phyloP scores from a whole-genome alignment of 441 rosid species.

The Erysimum cheiri region DNA sequence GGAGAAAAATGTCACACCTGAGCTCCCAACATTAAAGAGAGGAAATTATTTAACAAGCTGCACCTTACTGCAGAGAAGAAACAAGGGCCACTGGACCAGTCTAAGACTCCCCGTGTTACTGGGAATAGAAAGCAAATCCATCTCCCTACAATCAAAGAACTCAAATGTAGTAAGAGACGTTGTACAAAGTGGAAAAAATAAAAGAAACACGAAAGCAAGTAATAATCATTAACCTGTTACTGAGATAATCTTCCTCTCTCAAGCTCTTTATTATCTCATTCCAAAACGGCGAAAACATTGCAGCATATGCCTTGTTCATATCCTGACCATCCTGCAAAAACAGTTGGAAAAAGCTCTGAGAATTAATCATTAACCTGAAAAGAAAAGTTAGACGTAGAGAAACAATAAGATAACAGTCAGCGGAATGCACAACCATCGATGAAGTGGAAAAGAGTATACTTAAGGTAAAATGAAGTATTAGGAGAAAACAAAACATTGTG shows the following conservation, averaged over 20 bases:
- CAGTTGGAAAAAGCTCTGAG: slow-evolving; percentile 9
- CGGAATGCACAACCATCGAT: background rate
- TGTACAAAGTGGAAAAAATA: slow-evolving; percentile 24
- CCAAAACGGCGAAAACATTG: slow-evolving; percentile 98
- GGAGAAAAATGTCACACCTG: slow-evolving; percentile 33
- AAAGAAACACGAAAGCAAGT: slow-evolving; percentile 33
- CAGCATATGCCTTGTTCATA: slow-evolving; percentile 82
- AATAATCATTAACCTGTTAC: slow-evolving; percentile 70
- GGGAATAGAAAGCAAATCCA: slow-evolving; percentile 95
- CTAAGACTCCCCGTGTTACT: slow-evolving; percentile 93
- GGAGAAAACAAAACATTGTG: slow-evolving; percentile 6
- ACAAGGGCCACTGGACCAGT: slow-evolving; percentile 99
- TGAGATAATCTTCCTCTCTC: slow-evolving; percentile 97
- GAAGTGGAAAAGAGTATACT: slow-evolving; percentile 11
- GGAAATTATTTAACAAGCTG: slow-evolving; percentile 35
- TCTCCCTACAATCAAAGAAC: slow-evolving; percentile 68
- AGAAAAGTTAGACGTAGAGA: slow-evolving; percentile 18
- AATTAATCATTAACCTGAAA: slow-evolving; percentile 21
- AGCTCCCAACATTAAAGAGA: slow-evolving; percentile 11
- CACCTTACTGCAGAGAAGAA: slow-evolving; percentile 99
- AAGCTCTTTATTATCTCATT: slow-evolving; percentile 96
- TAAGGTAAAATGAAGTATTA: slow-evolving; percentile 17
- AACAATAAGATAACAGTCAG: slow-evolving; percentile 23
- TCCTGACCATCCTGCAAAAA: slow-evolving; percentile 71
- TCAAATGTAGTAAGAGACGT: slow-evolving; percentile 16